phyloP scores from a whole-genome alignment of 441 rosid genomes.

The Raphanus hybrid region DNA sequence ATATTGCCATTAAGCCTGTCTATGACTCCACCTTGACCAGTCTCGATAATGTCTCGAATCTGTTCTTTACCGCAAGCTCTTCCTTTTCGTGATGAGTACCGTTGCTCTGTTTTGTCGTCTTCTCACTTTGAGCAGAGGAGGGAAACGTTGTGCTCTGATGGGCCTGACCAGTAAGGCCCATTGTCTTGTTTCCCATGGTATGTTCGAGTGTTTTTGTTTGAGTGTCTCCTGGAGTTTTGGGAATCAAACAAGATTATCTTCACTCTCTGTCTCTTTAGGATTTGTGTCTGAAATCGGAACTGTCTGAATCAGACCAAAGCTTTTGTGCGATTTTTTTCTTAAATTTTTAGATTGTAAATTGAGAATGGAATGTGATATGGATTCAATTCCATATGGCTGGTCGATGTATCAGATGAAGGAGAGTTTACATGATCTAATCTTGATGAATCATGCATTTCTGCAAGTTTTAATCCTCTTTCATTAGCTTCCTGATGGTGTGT shows the following conservation, averaged over 20 bases:
- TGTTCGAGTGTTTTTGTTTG: conserved; percentile 11
- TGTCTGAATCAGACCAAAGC: not conserved
- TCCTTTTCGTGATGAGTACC: too few species aligned
- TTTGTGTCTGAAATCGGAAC: too few species aligned
- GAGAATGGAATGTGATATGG: conserved; percentile 12
- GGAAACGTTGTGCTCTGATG: too few species aligned
- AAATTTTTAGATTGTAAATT: conserved; percentile 11
- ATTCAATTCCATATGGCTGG: not conserved
- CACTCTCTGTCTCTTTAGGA: too few species aligned
- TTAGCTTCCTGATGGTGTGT: not conserved
- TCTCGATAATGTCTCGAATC: too few species aligned
- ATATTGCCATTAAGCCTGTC: too few species aligned
- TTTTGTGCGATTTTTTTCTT: not conserved
- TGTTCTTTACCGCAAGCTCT: too few species aligned
- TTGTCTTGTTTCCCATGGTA: conserved; percentile 14
- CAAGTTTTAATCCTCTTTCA: not conserved
- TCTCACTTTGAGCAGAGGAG: too few species aligned
- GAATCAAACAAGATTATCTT: not conserved
- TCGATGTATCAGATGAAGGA: not conserved
- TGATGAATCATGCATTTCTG: not conserved
- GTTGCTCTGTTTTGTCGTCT: too few species aligned
- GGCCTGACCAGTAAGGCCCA: too few species aligned
- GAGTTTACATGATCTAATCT: not conserved
- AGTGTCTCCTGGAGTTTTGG: conserved; percentile 9
- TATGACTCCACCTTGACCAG: too few species aligned